Conservation (phyloP, 768 basidiomycete genomes). For the Boletus bicolor region DNA sequence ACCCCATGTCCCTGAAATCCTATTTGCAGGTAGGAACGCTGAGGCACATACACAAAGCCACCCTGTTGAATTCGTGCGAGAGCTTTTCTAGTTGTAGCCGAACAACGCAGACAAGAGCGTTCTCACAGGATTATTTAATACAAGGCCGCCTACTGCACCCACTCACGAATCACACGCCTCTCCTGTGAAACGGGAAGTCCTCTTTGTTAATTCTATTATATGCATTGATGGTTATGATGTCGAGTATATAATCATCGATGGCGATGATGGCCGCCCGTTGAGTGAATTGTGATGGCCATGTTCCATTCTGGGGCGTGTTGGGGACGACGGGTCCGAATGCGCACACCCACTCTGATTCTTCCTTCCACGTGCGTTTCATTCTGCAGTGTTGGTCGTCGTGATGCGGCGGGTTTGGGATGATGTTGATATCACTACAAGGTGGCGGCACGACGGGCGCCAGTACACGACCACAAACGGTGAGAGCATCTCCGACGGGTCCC, state of each 20-base stretch:
- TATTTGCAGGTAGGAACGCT: slow-evolving; percentile 1
- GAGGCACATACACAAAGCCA: slow-evolving; percentile 1
- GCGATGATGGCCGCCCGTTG: slow-evolving; percentile 7
- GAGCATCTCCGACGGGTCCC: background rate
- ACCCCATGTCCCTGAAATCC: background rate
- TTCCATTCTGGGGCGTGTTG: background rate
- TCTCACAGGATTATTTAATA: slow-evolving; percentile 5
- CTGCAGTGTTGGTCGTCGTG: background rate
- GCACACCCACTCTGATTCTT: background rate
- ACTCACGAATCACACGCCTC: background rate
- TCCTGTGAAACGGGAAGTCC: background rate
- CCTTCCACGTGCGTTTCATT: slow-evolving; percentile 12
- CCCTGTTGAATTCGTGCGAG: background rate
- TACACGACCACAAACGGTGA: background rate
- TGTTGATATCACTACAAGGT: background rate
- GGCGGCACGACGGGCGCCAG: background rate
- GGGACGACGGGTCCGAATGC: slow-evolving; percentile 14
- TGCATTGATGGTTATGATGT: slow-evolving; percentile 15
- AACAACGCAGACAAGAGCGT: background rate
- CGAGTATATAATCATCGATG: slow-evolving; percentile 3
- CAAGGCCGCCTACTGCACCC: slow-evolving; percentile 6
- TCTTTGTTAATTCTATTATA: background rate
- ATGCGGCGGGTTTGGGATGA: background rate
- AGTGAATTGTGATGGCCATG: background rate
- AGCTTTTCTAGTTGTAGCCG: background rate